These are phyloP conservation scores for Jamesozyma lodderae DNA, from an alignment of 805 yeast species.

Conservation along the genomic window DNA sequence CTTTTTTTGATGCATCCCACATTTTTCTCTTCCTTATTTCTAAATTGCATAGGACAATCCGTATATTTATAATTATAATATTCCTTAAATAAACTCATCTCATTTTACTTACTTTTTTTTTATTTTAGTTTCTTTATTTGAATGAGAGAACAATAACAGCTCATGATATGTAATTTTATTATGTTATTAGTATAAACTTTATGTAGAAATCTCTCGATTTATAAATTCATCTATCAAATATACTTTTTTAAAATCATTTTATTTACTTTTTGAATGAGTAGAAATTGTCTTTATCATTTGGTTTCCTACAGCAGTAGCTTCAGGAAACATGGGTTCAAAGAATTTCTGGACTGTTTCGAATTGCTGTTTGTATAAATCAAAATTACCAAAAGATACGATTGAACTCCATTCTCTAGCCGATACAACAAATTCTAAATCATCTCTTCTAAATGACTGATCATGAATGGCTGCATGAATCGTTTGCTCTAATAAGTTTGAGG, in stretches of 20 bases:
- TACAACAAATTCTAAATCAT: slow-evolving; percentile 84
- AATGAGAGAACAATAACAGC: no score
- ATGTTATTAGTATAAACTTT: no score
- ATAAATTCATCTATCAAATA: not conserved
- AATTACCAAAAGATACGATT: slow-evolving; percentile 68
- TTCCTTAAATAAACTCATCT: not conserved
- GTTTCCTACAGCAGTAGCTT: slow-evolving; percentile 82
- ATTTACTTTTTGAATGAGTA: slow-evolving; percentile 22
- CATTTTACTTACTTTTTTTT: no score
- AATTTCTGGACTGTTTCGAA: slow-evolving; percentile 78
- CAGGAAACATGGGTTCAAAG: slow-evolving; percentile 78
- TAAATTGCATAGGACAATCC: not conserved
- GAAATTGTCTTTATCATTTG: slow-evolving; percentile 84
- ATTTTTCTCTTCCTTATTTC: not conserved
- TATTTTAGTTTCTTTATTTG: no score
- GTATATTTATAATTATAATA: not conserved
- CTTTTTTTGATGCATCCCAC: no score
- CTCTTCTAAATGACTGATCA: slow-evolving; percentile 66
- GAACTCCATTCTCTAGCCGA: slow-evolving; percentile 86
- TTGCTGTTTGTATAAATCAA: slow-evolving; percentile 55
- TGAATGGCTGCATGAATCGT: slow-evolving; percentile 64
- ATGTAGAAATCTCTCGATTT: not conserved
- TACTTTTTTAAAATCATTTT: not conserved
- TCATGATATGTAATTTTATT: no score
- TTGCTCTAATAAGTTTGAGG: slow-evolving; percentile 73